Conservation (phyloP, 2,329 filamentous ascomycete species). For the Claviceps lovelessii region DNA sequence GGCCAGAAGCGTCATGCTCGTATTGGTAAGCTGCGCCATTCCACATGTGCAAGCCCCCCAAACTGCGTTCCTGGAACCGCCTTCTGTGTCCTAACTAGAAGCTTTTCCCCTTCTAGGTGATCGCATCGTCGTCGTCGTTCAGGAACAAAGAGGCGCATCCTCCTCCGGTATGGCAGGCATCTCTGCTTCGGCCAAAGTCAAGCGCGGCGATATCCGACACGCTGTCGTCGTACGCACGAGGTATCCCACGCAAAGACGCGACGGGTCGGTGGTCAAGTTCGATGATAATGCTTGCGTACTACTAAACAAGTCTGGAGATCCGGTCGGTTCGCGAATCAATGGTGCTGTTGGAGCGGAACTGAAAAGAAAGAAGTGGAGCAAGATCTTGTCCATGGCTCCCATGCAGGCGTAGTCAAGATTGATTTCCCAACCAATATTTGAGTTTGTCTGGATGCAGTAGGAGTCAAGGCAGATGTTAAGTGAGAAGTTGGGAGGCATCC, state of each 20-base stretch:
- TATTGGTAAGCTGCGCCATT: slow-evolving; percentile 52
- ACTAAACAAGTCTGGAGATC: slow-evolving; percentile 92
- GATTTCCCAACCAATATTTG: no score
- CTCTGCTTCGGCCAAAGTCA: slow-evolving; percentile 75
- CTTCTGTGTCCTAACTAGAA: background rate
- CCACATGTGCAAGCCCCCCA: background rate
- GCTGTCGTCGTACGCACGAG: slow-evolving; percentile 85
- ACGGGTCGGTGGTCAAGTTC: slow-evolving; percentile 83
- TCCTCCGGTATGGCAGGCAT: slow-evolving; percentile 58
- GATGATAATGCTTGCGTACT: slow-evolving; percentile 97
- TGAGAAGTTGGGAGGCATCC: background rate
- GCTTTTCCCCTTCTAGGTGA: slow-evolving; percentile 47
- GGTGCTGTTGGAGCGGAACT: slow-evolving; percentile 84
- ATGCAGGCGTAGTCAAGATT: slow-evolving; percentile 35
- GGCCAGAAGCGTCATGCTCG: slow-evolving; percentile 78
- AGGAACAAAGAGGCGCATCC: slow-evolving; percentile 78
- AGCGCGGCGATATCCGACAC: slow-evolving; percentile 89
- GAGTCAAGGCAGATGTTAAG: background rate
- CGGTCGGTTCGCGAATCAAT: slow-evolving; percentile 82
- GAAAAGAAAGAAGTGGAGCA: slow-evolving; percentile 89
- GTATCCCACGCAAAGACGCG: slow-evolving; percentile 73
- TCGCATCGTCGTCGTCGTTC: slow-evolving; percentile 91
- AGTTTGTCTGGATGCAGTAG: background rate
- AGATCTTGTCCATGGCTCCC: slow-evolving; percentile 90
- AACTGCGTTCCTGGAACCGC: no score